Evolutionary conservation across 2,329 filamentous ascomycete genomes (phyloP).

Genomic region (Trichophyton mentagrophytes): DNA sequence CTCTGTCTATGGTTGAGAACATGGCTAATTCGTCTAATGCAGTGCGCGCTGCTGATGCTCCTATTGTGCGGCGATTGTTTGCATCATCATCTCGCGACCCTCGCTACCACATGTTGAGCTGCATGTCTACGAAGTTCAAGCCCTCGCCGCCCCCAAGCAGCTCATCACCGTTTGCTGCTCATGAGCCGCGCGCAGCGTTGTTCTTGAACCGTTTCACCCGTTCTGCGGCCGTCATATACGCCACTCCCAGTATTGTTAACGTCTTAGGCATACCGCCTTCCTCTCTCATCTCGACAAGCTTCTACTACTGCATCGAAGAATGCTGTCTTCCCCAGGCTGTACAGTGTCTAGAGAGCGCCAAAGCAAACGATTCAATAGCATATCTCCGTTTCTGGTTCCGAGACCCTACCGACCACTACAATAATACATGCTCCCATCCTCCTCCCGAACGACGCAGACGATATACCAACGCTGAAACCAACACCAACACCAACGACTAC

Average conservation of each 20-base stretch:
- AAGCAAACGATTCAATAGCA: constrained; percentile 81
- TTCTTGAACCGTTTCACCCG: constrained; percentile 79
- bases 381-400: constrained; percentile 78
- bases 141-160: constrained; percentile 34
- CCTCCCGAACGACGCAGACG: not conserved
- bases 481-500: not conserved
- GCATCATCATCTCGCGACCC: constrained; percentile 63
- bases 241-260: constrained; percentile 61
- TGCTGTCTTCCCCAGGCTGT: constrained; percentile 66
- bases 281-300: constrained; percentile 61
- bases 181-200: constrained; percentile 70
- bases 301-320: constrained; percentile 75
- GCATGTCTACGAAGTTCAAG: constrained; percentile 65
- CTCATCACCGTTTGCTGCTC: constrained; percentile 33
- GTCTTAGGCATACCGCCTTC: constrained; percentile 61
- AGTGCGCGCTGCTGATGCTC: constrained; percentile 68
- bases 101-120: constrained; percentile 79
- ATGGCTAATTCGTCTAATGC: constrained; percentile 5
- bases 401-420: not conserved
- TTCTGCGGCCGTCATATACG: constrained; percentile 74
- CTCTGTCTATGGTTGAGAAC: not conserved
- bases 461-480: not conserved
- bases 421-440: not conserved
- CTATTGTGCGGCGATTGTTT: constrained; percentile 65
- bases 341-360: constrained; percentile 68